These are phyloP conservation scores for Moesziomyces antarcticus DNA, from an alignment of 1,284 basidiomycete species.

Conservation along the genomic window DNA sequence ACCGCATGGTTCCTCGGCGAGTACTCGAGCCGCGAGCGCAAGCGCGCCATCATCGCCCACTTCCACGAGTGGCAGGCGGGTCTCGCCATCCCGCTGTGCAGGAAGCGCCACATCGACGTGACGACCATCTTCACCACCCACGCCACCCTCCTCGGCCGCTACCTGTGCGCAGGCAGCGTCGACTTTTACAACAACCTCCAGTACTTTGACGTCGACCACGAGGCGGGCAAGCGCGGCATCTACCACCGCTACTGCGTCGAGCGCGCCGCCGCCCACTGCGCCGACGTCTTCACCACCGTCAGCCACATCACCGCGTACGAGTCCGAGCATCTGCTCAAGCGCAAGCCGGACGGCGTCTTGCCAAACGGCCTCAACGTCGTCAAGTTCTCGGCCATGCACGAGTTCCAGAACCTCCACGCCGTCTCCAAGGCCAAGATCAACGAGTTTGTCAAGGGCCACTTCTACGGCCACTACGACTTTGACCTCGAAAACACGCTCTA, in stretches of 20 bases:
- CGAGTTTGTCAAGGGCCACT: conserved; percentile 96
- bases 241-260: conserved; percentile 93
- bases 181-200: conserved; percentile 99
- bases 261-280: conserved; percentile 89
- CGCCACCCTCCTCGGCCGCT: conserved; percentile 96
- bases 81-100: conserved; percentile 91
- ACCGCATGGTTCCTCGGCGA: conserved; percentile 99
- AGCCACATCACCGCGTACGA: conserved; percentile 94
- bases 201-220: conserved; percentile 99
- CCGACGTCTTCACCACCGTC: conserved; percentile 98
- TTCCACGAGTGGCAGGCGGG: conserved; percentile 99
- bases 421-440: conserved; percentile 95
- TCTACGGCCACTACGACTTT: conserved; percentile 97
- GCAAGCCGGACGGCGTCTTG: conserved; percentile 95
- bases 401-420: conserved; percentile 96
- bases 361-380: conserved; percentile 98
- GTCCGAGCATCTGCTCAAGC: conserved; percentile 92
- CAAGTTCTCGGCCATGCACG: conserved; percentile 94
- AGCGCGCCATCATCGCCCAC: conserved; percentile 90
- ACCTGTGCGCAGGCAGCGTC: conserved; percentile 95
- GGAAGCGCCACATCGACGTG: conserved; percentile 95
- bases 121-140: conserved; percentile 96
- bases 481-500: conserved; percentile 96
- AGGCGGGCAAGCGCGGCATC: conserved; percentile 97
- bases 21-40: conserved; percentile 82